Base-by-base conservation (phyloP, 1,284 basidiomycete genomes). In the Trametes sp. region DNA sequence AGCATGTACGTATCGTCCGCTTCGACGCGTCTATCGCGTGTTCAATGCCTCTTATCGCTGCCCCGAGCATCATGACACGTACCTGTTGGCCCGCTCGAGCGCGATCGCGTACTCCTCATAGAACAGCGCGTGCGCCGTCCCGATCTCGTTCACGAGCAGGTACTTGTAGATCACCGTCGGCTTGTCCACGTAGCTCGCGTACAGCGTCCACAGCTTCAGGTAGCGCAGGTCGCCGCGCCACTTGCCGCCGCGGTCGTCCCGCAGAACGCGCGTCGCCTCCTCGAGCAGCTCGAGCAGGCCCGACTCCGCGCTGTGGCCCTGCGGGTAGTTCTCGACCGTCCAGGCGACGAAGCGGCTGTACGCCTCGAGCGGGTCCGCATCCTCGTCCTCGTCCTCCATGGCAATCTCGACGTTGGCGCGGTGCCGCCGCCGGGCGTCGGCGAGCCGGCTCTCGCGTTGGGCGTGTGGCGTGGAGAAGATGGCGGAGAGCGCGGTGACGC, bases 81-180 rank as follows among this genome's bases (percentile, higher is more conserved):
- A 92, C 90, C 87, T 81, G 50, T 85, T 85, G 59, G 89, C 84
- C 33, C 88, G 80, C 75, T 98, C 96, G 38, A 95, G 79, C 5
- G 92, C 87, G 29, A 84, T 81, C 0, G 95, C 96, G 77, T 92
- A 94, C 75, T 98, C 96, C 75, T 98, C 96, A 73, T 98, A 98
- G 46, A 98, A 81, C 38, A 92, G 76, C 1, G 93, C 89, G 73
- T 91, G 88, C 16, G 81, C 82, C 9, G 94, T 92, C 0, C 95
- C 96, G 68, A 98, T 93, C 67, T 97, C 93, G 69, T 96, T 95
- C 1, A 90, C 89, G 66, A 98, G 84, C 69, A 98, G 79, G 76
- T 94, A 98, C 69, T 87, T 83, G 81, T 91, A 96, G 67, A 96
- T 89, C 71, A 94, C 84, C 13, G 82, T 84, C 59, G 87, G 86